phyloP scores from a whole-genome alignment of 192 early-diverging fungal genomes.

The Backusella macrospora region DNA sequence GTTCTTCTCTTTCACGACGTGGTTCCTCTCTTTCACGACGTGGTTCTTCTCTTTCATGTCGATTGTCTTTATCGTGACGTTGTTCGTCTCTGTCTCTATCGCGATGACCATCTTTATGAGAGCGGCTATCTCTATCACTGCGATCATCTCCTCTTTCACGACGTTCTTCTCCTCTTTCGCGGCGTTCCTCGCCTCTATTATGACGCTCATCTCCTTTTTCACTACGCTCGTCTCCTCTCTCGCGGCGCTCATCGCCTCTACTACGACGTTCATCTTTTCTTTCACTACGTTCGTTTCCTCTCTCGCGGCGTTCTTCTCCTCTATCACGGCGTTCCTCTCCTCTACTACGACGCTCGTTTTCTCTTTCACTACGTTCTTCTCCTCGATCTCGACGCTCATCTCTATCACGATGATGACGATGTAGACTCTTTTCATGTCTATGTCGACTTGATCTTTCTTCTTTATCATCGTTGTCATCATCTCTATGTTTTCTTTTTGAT shows the following conservation, averaged over 20 bases:
- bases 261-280: not conserved
- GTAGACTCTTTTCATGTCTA: constrained; percentile 8
- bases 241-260: not conserved
- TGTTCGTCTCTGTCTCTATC: not conserved
- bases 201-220: not conserved
- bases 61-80: not conserved
- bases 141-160: not conserved
- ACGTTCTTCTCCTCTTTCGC: not conserved
- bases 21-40: not conserved
- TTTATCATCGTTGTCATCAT: not conserved
- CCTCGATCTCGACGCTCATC: not conserved
- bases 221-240: not conserved
- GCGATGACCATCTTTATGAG: not conserved
- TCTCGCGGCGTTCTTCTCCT: not conserved
- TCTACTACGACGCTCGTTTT: not conserved
- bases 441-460: not conserved
- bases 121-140: not conserved
- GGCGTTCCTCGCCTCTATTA: not conserved
- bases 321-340: not conserved
- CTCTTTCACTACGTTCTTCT: too few relatives aligned
- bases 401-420: not conserved
- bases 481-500: constrained; percentile 10
- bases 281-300: not conserved
- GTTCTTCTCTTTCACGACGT: not conserved
- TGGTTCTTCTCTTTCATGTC: not conserved